Evolutionary conservation across 768 basidiomycete genomes (phyloP), one percentile per base, ranked within the genome.

Genomic region (Panellus pusillus): DNA sequence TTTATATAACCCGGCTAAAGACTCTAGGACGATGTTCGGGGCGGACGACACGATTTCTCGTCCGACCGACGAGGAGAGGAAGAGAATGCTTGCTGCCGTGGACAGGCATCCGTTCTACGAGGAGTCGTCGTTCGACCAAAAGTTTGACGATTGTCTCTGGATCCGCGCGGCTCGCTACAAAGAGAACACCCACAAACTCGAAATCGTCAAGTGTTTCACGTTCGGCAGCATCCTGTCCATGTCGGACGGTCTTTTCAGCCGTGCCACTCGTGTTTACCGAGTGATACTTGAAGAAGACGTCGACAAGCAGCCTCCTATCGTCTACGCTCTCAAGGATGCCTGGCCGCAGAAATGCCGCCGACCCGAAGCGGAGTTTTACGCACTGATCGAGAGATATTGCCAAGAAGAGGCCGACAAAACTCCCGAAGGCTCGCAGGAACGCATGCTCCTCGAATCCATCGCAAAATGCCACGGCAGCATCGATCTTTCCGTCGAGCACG

Each of bases 271-370:
- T 11, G 50, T 51, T 13, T 35, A 51, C 24, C 55, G 55, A 3
- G 57, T 54, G n/a, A 17, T 58, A 1, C 15, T 58, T 6, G 13
- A 37, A 17, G 45, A 54, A 13, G 52, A 51, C 6, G 2, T 20
- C 2, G 12, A n/a, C 27, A 14, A 40, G 17, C 6, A 29, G 0
- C 13, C 19, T 12, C 44, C 37, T 5, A n/a, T 14, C 1, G 14
- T 51, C 2, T 54, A 47, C n/a, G 58, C 50, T 2, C 29, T 60
- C 17, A 60, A 60, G 27, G 58, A 55, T 24, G 47, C 29, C 8
- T 59, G 58, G 58, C 38, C 36, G 31, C 43, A 55, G 24, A 12
- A n/a, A 1, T 55, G 47, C 13, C 58, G 58, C 9, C 17, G 46
- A 4, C 45, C 49, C 1, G 58, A 60, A 17, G 18, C 15, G 20